These are phyloP conservation scores for Eucalyptus tenuipes DNA, from an alignment of 345 rosid genomes.

Conservation along the genomic window DNA sequence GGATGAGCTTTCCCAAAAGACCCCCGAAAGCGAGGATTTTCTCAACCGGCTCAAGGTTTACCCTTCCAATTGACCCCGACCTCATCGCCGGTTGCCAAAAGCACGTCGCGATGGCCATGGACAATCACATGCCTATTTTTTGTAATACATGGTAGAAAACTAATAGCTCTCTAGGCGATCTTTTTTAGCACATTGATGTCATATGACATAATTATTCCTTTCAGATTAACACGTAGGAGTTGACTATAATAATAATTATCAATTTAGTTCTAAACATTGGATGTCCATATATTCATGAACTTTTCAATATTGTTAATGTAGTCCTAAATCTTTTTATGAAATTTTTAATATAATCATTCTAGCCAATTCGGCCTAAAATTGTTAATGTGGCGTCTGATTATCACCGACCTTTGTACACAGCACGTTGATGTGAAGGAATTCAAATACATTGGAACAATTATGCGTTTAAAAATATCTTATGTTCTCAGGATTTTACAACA, in stretches of 20 bases:
- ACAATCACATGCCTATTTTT: background rate
- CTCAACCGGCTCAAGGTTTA: background rate
- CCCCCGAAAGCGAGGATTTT: background rate
- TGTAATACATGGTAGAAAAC: background rate
- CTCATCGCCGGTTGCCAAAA: background rate
- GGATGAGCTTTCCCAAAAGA: background rate
- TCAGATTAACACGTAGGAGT: background rate
- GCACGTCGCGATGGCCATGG: background rate
- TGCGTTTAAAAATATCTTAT: background rate
- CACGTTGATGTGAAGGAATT: background rate
- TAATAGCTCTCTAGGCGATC: background rate
- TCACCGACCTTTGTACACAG: background rate
- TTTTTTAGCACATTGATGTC: background rate
- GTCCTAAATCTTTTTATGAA: background rate
- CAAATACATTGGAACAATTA: background rate
- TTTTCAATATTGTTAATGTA: background rate
- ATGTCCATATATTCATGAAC: background rate
- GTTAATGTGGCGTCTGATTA: rapidly evolving
- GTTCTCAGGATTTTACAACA: background rate
- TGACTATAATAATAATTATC: background rate
- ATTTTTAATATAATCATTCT: background rate
- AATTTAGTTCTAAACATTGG: background rate
- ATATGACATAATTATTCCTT: background rate
- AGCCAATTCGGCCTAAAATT: background rate
- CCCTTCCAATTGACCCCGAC: background rate